Conservation (phyloP, 1,284 basidiomycete genomes). For the Vanrija sp. region DNA sequence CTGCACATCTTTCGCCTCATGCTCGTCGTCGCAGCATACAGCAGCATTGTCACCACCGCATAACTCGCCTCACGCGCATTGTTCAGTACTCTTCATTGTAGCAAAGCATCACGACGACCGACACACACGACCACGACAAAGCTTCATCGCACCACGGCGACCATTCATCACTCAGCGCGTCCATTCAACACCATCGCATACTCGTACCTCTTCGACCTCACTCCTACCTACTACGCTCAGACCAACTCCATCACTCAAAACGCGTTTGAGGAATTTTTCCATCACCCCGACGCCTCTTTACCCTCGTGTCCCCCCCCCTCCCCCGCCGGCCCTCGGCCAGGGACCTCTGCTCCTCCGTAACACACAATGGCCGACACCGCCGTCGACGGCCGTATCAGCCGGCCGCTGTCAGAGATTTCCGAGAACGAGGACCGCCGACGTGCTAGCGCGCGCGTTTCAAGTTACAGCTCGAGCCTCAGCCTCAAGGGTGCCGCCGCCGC, state of each 20-base stretch:
- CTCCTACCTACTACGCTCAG: background rate
- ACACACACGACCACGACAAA: too few relatives aligned
- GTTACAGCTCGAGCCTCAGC: slow-evolving; percentile 14
- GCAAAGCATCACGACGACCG: too few relatives aligned
- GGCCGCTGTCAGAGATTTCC: slow-evolving; percentile 19
- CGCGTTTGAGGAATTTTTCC: background rate
- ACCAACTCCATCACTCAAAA: background rate
- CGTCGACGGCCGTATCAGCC: slow-evolving; percentile 4
- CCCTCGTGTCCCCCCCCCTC: background rate
- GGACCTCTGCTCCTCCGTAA: background rate
- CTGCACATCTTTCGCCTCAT: too few relatives aligned
- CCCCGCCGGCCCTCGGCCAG: background rate
- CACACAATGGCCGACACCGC: slow-evolving; percentile 10
- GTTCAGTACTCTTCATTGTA: too few relatives aligned
- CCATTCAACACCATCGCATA: too few relatives aligned
- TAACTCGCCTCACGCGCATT: too few relatives aligned
- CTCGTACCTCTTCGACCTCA: background rate
- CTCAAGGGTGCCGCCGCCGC: slow-evolving; percentile 8
- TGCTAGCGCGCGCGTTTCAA: slow-evolving; percentile 14
- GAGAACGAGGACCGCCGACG: slow-evolving; percentile 18
- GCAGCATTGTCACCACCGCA: too few relatives aligned
- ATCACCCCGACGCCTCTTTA: background rate
- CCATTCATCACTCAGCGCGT: too few relatives aligned
- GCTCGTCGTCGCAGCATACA: too few relatives aligned
- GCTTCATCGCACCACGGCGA: too few relatives aligned